Percentiles rank a stretch among this genome's conserved stretches.
These are phyloP conservation scores for Pestalotiopsis sp. DNA, from an alignment of 2,329 filamentous ascomycete genomes.

Conservation along the genomic window DNA sequence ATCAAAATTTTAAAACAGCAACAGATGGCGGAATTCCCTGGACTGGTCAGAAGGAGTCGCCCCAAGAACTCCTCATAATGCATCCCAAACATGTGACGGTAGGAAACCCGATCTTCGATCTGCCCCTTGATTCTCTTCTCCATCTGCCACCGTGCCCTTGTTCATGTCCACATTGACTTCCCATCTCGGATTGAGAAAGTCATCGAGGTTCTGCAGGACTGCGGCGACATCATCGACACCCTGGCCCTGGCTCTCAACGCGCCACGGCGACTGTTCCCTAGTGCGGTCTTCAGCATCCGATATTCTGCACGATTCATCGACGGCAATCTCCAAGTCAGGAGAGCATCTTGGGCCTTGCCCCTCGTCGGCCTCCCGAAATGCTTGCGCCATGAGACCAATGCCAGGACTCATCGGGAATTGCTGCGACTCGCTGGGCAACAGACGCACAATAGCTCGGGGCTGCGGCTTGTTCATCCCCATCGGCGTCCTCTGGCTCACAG, in stretches of 20 bases:
- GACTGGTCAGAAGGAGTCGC: not conserved
- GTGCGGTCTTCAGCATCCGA: constrained; percentile 14
- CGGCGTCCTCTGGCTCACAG: not conserved
- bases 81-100: not conserved
- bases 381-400: constrained; percentile 48
- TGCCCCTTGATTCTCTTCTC: not conserved
- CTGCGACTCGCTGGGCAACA: constrained; percentile 45
- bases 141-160: constrained; percentile 23
- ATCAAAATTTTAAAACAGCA: not conserved
- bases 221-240: constrained; percentile 43
- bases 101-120: constrained; percentile 2
- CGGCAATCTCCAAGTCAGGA: constrained; percentile 10
- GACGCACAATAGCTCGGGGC: constrained; percentile 25
- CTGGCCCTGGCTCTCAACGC: constrained; percentile 20
- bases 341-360: constrained; percentile 11
- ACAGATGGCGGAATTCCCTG: not conserved
- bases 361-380: constrained; percentile 47
- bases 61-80: not conserved
- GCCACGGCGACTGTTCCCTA: constrained; percentile 29
- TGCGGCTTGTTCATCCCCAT: constrained; percentile 35
- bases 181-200: constrained; percentile 42
- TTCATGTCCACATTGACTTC: constrained; percentile 36
- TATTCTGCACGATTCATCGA: constrained; percentile 6
- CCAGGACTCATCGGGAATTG: constrained; percentile 38
- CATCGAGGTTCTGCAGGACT: constrained; percentile 45